phyloP scores from a whole-genome alignment of 2,329 filamentous ascomycete genomes.

The Teratosphaeria nubilosa region DNA sequence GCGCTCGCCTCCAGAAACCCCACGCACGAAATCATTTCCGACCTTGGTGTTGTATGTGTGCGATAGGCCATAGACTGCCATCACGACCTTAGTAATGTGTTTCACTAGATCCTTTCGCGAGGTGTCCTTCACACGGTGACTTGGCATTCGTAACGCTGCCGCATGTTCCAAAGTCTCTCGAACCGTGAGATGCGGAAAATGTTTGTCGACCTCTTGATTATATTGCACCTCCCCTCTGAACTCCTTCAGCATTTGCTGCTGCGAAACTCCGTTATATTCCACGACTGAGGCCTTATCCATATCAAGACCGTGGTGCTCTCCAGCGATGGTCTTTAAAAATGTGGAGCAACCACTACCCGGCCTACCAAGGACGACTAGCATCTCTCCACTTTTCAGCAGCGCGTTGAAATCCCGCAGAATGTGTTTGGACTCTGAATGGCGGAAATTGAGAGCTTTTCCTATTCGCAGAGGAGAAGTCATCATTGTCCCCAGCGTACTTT shows the following conservation, averaged over 20 bases:
- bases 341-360: conserved; percentile 54
- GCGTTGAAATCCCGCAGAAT: conserved; percentile 48
- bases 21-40: conserved; percentile 49
- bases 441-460: conserved; percentile 44
- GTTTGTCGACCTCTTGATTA: conserved; percentile 40
- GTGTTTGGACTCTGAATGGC: conserved; percentile 41
- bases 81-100: conserved; percentile 41
- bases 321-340: conserved; percentile 51
- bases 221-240: conserved; percentile 36
- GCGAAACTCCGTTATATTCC: conserved; percentile 50
- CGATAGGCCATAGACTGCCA: conserved; percentile 44
- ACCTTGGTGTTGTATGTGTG: conserved; percentile 49
- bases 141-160: conserved; percentile 42
- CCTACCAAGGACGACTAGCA: conserved; percentile 36
- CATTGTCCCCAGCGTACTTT: conserved; percentile 54
- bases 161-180: conserved; percentile 49
- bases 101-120: conserved; percentile 35
- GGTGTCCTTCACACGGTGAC: conserved; percentile 26
- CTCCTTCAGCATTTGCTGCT: conserved; percentile 35
- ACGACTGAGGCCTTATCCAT: conserved; percentile 43
- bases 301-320: conserved; percentile 49
- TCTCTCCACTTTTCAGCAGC: conserved; percentile 40
- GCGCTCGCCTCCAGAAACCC: conserved; percentile 44
- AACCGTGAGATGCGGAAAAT: conserved; percentile 49
- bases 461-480: conserved; percentile 49